Conservation (phyloP, 495 filamentous ascomycete genomes). For the Clavariopsis aquatica region DNA sequence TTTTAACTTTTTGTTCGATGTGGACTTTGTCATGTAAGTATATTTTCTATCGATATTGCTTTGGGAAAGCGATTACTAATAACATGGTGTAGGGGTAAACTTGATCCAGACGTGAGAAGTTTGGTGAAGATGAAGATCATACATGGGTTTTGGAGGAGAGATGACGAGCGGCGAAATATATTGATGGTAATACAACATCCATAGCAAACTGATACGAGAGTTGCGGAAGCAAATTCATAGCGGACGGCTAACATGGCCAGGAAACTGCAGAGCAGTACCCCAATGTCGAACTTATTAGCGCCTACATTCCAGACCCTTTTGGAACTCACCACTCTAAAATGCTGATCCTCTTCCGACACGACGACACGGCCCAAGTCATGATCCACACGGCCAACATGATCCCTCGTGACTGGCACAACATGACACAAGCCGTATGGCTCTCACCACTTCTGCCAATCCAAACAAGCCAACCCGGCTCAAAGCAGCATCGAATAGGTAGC, state of each 20-base stretch:
- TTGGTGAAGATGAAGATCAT: constrained; percentile 72
- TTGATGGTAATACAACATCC: constrained; percentile 70
- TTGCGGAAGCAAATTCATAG: too few relatives aligned
- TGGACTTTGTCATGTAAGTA: constrained; percentile 67
- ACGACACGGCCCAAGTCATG: constrained; percentile 73
- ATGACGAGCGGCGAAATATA: constrained; percentile 59
- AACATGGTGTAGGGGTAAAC: constrained; percentile 43
- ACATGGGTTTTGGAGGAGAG: constrained; percentile 84
- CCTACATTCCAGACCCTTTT: constrained; percentile 82
- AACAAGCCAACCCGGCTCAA: constrained; percentile 1
- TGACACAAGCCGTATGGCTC: constrained; percentile 82
- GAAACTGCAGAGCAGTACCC: constrained; percentile 61
- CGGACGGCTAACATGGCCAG: constrained; percentile 36
- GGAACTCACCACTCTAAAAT: constrained; percentile 90
- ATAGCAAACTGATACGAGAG: background rate
- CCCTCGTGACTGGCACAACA: constrained; percentile 77
- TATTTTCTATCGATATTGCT: constrained; percentile 28
- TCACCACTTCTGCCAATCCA: constrained; percentile 69
- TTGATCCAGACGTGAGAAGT: constrained; percentile 68
- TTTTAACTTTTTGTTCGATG: constrained; percentile 84
- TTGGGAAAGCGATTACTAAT: constrained; percentile 10
- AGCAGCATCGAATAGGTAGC: constrained; percentile 50
- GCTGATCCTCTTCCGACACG: constrained; percentile 76
- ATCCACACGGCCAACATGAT: constrained; percentile 95
- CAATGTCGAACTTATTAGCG: constrained; percentile 71